Base-by-base conservation (phyloP, 2,329 filamentous ascomycete species). In the Xylaria sp. region DNA sequence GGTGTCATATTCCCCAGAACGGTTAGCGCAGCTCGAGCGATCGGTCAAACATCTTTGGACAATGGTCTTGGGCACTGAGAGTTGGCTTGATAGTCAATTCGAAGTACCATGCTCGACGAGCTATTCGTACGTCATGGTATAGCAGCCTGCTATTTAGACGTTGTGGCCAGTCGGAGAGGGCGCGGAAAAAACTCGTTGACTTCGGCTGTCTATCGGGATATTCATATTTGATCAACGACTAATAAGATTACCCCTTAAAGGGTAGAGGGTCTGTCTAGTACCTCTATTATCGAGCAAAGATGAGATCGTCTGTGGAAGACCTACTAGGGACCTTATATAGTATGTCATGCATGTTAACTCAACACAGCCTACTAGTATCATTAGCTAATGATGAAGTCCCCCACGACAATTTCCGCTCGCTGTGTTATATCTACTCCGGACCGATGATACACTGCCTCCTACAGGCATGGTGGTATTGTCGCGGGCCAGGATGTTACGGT, bases 31-130 rank as follows among this genome's bases (percentile, higher is more conserved):
- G 27, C 61, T 68, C 27, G 42, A 65, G 42, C 21, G 56, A 21
- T 64, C 65, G 19, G 34, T 68, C 5, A 48, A 47, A n/a, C 55
- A 68, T 36, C 65, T 68, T 39, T 68, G 65, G 65, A 68, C 61
- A 2, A 61, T 39, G 27, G 45, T 68, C 3, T 45, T 68, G 21
- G 65, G 61, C 1, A 64, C 65, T 1, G 56, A 68, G 2, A 61
- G 24, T 14, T 67, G 65, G 65, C 55, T 64, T 34, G 19, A 32
- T 17, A 24, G 36, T 11, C 17, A 12, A 19, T 45, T 30, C 24
- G 30, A 27, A 34, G 61, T 7, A 19, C 11, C 12, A 9, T 30
- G 6, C 11, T 39, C 17, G 48, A 30, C 12, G n/a, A 32, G 12
- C 32, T 2, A 19, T 12, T n/a, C 11, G n/a, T 14, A 7, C 21